phyloP scores from a whole-genome alignment of 2,329 filamentous ascomycete species.

The Aspergillus latus region DNA sequence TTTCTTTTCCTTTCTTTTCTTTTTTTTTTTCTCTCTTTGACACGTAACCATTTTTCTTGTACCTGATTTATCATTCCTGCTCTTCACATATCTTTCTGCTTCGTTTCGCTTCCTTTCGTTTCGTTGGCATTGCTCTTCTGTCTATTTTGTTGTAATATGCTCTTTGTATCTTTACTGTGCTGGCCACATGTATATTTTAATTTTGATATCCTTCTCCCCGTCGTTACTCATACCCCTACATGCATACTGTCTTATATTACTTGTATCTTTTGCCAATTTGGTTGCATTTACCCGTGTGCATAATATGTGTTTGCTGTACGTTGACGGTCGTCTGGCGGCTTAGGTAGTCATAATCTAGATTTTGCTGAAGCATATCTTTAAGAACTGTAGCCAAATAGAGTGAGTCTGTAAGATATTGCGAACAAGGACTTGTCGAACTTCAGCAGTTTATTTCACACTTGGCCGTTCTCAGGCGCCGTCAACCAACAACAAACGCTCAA shows the following conservation, averaged over 20 bases:
- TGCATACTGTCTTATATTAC: conserved; percentile 28
- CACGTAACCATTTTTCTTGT: not conserved
- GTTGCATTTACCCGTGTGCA: conserved; percentile 19
- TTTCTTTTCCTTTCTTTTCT: too few relatives aligned
- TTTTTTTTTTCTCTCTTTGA: conserved; percentile 12
- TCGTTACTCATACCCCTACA: conserved; percentile 38
- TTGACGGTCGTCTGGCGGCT: conserved; percentile 18
- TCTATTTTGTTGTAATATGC: conserved; percentile 38
- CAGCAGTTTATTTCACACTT: too few relatives aligned
- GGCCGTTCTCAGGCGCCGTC: too few relatives aligned
- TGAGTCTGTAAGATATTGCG: too few relatives aligned
- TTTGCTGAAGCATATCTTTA: conserved; percentile 3
- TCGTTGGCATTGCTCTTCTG: conserved; percentile 22
- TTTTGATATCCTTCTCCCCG: conserved; percentile 24
- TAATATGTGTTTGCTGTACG: conserved; percentile 21
- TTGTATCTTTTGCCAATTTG: conserved; percentile 17
- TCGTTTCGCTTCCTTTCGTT: conserved; percentile 29
- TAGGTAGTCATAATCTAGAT: conserved; percentile 23
- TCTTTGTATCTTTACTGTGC: conserved; percentile 33
- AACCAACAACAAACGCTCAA: too few relatives aligned
- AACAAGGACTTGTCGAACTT: too few relatives aligned
- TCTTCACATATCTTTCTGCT: conserved; percentile 15
- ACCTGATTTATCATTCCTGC: conserved; percentile 11
- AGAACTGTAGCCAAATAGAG: not conserved
- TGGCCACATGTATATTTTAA: conserved; percentile 45